Conservation (phyloP, 495 filamentous ascomycete genomes). For the Aspergillus nidulans region DNA sequence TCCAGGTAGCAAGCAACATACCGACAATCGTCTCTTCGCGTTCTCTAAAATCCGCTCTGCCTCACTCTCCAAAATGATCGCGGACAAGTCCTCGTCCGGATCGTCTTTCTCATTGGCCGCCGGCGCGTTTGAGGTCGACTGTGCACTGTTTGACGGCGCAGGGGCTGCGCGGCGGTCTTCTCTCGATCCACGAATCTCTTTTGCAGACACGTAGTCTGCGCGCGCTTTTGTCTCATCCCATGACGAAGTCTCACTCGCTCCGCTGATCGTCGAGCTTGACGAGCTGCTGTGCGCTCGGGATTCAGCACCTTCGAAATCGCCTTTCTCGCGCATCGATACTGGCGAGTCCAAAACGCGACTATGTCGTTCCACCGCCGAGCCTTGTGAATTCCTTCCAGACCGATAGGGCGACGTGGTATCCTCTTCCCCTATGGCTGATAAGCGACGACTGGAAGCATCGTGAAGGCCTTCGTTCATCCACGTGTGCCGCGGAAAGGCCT, state of each 20-base stretch:
- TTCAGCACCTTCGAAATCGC: slow-evolving; percentile 16
- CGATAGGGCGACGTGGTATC: slow-evolving; percentile 28
- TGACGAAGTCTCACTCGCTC: slow-evolving; percentile 27
- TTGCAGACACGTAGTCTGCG: slow-evolving; percentile 13
- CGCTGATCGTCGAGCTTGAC: slow-evolving; percentile 39
- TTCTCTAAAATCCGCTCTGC: slow-evolving; percentile 88
- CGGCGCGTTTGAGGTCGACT: slow-evolving; percentile 11
- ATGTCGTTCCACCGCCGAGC: slow-evolving; percentile 1
- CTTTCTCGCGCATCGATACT: slow-evolving; percentile 7
- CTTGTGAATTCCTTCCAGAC: slow-evolving; percentile 13
- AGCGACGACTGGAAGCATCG: slow-evolving; percentile 52
- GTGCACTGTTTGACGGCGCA: slow-evolving; percentile 9
- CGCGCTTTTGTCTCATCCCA: slow-evolving; percentile 16
- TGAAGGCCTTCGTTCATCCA: slow-evolving; percentile 51
- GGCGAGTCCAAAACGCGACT: slow-evolving; percentile 17
- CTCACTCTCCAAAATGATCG: slow-evolving; percentile 69
- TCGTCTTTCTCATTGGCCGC: slow-evolving; percentile 26
- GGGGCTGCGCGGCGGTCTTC: slow-evolving; percentile 5
- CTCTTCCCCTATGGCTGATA: slow-evolving; percentile 72
- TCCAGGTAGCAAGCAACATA: slow-evolving; percentile 40
- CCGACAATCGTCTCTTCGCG: slow-evolving; percentile 81
- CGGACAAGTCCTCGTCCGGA: slow-evolving; percentile 55
- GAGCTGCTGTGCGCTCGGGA: slow-evolving; percentile 30
- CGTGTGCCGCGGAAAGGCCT: slow-evolving; percentile 39
- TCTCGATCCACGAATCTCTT: slow-evolving; percentile 8